Conservation (phyloP, 2,329 filamentous ascomycete genomes). For the Neodidymelliopsis sp. region DNA sequence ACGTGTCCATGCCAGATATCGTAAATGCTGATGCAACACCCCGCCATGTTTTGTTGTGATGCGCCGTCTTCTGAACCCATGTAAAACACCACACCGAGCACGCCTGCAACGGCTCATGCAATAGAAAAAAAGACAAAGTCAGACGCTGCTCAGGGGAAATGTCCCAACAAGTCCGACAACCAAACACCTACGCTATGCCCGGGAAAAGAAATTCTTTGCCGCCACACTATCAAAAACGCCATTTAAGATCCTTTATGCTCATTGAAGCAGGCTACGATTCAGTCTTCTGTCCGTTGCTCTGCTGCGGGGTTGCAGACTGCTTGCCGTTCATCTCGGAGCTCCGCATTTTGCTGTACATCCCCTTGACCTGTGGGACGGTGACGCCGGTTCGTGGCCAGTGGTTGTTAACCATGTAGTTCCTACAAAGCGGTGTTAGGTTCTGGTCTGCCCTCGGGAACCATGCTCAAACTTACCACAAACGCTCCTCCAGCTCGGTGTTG, state of each 20-base stretch:
- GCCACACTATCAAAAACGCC: conserved; percentile 34
- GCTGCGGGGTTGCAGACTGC: conserved; percentile 25
- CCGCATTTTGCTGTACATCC: conserved; percentile 50
- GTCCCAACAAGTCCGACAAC: conserved; percentile 32
- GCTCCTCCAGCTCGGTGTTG: conserved; percentile 56
- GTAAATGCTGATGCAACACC: conserved; percentile 28
- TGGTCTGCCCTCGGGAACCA: background rate
- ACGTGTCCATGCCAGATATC: conserved; percentile 22
- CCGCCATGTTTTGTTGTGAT: conserved; percentile 26
- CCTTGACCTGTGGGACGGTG: conserved; percentile 42
- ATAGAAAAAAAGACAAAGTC: conserved; percentile 22
- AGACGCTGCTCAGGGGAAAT: conserved; percentile 28
- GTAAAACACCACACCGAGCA: conserved; percentile 24
- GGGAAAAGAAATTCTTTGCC: conserved; percentile 31
- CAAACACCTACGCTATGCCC: conserved; percentile 49
- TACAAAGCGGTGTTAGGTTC: conserved; percentile 32
- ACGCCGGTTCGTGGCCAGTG: conserved; percentile 49
- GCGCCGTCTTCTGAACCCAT: conserved; percentile 25
- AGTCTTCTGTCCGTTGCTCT: conserved; percentile 39
- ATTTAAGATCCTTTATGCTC: conserved; percentile 1
- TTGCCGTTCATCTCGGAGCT: conserved; percentile 40
- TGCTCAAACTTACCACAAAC: conserved; percentile 57
- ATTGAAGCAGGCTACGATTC: conserved; percentile 20
- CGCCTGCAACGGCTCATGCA: conserved; percentile 28
- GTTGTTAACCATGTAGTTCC: conserved; percentile 47